These are phyloP conservation scores for Aspergillus sp. DNA, from an alignment of 2,329 filamentous ascomycete genomes.

Conservation along the genomic window DNA sequence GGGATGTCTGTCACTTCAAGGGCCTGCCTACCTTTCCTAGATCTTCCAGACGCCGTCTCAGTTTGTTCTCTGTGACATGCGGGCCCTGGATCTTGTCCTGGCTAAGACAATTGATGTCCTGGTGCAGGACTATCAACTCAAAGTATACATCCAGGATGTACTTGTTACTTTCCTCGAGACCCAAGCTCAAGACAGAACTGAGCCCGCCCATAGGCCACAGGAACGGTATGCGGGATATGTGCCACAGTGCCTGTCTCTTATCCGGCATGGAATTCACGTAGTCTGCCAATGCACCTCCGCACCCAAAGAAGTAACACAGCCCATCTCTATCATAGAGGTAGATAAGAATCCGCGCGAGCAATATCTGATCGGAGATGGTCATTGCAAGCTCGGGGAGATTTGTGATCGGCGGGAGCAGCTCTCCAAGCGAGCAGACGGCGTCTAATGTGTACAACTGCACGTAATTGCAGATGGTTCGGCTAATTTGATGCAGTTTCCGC, in stretches of 20 bases:
- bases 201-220: conserved; percentile 3
- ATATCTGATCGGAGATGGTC: conserved; percentile 6
- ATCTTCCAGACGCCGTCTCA: conserved; percentile 2
- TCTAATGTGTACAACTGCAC: conserved; percentile 3
- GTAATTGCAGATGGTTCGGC: conserved; percentile 2
- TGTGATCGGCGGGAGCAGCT: neutral
- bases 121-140: conserved; percentile 9
- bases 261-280: conserved; percentile 4
- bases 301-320: conserved; percentile 10
- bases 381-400: neutral
- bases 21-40: conserved; percentile 2
- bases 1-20: neutral
- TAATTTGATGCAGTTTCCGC: conserved; percentile 5
- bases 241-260: conserved; percentile 6
- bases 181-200: neutral
- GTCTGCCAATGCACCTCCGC: conserved; percentile 8
- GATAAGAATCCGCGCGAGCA: conserved; percentile 7
- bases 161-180: neutral
- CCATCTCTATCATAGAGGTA: conserved; percentile 12
- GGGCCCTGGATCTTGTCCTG: neutral
- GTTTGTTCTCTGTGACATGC: neutral
- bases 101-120: conserved; percentile 10
- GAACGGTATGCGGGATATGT: conserved; percentile 6
- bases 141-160: conserved; percentile 9
- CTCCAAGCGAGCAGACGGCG: conserved; percentile 4